Base-by-base conservation (phyloP, 177 flowering plant species). In the Telopea speciosissima region DNA sequence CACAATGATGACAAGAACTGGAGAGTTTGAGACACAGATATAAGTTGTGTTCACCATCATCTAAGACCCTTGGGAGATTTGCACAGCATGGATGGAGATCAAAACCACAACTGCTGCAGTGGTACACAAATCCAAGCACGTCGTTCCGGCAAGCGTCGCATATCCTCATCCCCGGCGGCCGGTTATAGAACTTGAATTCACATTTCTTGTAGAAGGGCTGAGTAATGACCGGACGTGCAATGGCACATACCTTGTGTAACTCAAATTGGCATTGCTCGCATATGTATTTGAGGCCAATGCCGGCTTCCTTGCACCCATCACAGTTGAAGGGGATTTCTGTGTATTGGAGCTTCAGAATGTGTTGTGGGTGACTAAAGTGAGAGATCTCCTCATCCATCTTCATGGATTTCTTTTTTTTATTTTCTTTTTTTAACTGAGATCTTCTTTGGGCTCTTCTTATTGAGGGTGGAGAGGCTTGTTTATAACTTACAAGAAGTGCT, bases 81-180 rank as follows among this genome's bases (percentile, higher is more conserved):
- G 87, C 89, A 69, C 93, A 89, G 63, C 90, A 89, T 31, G 93
- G 93, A 68, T 89, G 93, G 8, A 89, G 83, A 63, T 89, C 90
- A 49, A 87, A 89, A 1, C 83, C 93, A 25, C 93, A 87, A 2
- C 36, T 10, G 25, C 74, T 67, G 81, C 93, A 89, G 74, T 87
- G 86, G 77, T 86, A 89, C 2, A 84, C 87, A 67, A 85, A 87
- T 22, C 88, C 93, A 1, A 52, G 25, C 11, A 87, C 83, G n/a
- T 81, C 86, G 1, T 83, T 78, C 58, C 79, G 25, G 65, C 90
- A 89, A 0, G 88, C 88, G 44, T 89, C 80, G 44, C 93, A 89
- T 10, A 65, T 19, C 64, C 91, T 72, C 65, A 1, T 12, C 0
- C 90, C 88, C 0, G 90, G 90, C 11, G 90, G 83, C 0, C 33